phyloP scores from a whole-genome alignment of 768 basidiomycete species.

The Russula brevipes region DNA sequence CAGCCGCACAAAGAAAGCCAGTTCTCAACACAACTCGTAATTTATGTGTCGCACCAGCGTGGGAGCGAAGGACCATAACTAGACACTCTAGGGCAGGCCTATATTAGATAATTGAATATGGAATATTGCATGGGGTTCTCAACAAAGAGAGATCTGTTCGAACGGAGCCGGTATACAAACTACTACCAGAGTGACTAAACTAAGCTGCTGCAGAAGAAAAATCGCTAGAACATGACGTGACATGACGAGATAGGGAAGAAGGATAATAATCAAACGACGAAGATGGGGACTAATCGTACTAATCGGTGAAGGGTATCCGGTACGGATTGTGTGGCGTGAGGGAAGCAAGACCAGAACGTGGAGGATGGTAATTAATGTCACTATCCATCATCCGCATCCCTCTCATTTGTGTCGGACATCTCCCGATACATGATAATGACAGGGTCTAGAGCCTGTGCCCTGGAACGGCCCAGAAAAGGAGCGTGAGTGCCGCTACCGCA shows the following conservation, averaged over 20 bases:
- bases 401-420: slow-evolving; percentile 3
- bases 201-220: slow-evolving; percentile 12
- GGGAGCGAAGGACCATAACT: slow-evolving; percentile 6
- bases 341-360: slow-evolving; percentile 7
- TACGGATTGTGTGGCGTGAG: neutral
- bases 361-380: neutral
- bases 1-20: slow-evolving; percentile 63
- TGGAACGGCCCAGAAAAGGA: slow-evolving; percentile 95
- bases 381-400: slow-evolving; percentile 2
- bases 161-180: slow-evolving; percentile 12
- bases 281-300: neutral
- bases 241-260: slow-evolving; percentile 6
- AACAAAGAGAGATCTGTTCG: neutral
- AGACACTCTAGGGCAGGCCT: neutral
- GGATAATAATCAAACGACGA: neutral
- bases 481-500: slow-evolving; percentile 73
- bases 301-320: slow-evolving; percentile 19
- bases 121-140: too few relatives aligned
- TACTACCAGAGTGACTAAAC: slow-evolving; percentile 18
- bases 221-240: slow-evolving; percentile 9
- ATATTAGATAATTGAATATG: neutral
- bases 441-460: slow-evolving; percentile 71
- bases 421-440: neutral
- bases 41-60: neutral
- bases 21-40: too few relatives aligned